Base-by-base conservation (phyloP, 2,329 filamentous ascomycete genomes). In the Colletotrichum simmondsii region DNA sequence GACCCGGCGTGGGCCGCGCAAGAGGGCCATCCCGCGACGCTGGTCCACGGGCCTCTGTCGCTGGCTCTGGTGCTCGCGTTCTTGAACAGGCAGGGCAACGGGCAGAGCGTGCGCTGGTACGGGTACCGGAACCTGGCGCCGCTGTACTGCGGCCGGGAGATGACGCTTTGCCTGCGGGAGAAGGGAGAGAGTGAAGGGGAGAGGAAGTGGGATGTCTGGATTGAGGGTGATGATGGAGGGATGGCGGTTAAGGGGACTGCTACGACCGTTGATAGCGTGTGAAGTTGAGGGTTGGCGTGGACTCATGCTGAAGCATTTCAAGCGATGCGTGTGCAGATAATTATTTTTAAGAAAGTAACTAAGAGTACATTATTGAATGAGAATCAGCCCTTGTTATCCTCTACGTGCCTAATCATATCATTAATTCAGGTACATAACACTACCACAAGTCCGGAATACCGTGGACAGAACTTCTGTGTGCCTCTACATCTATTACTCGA, bases 31-130 rank as follows among this genome's bases (percentile, higher is more conserved):
- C 87, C 87, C 5, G 89, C 92, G 73, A 85, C 95, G 30, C 87
- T 98, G 19, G 94, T 98, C 68, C 97, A 98, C 78, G 97, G 97
- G 0, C 96, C 97, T 1, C 85, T 99, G 66, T 91, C 91, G 1
- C 87, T 97, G 53, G 92, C 92, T 0, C 85, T 98, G 6, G 91
- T 98, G 86, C 86, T 97, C 46, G 89, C 91, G 19, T 87, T 92
- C 5, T 81, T 97, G 30, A 77, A 77, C 16, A 72, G 76, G 56
- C 42, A 79, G 26, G 70, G 68, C 67, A 58, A 22, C 71, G 6
- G 72, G 69, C 54, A 76, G 60, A 76, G 78, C 22, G 83, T 96
- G 26, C 80, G 83, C 59, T 85, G 81, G 12, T 89, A 98, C 64
- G 87, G 92, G 65, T 98, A 98, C 81, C 90, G 91, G 62, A 98